These are phyloP conservation scores for Pholiota conissans DNA, from an alignment of 768 basidiomycete genomes.

Conservation along the genomic window DNA sequence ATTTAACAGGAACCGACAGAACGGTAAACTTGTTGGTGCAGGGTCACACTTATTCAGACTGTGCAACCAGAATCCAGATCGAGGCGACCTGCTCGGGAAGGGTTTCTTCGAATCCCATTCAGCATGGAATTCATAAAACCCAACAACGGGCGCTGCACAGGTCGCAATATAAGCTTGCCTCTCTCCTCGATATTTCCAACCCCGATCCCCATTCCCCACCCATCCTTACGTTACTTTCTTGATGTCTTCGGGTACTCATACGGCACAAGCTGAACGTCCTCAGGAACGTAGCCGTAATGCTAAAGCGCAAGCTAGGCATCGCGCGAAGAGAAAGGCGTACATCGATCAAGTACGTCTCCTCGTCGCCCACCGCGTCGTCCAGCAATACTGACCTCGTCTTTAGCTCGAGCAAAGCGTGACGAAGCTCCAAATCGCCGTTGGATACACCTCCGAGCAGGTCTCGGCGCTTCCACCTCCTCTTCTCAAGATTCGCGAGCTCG, in stretches of 20 bases:
- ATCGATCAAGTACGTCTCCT: constrained; percentile 71
- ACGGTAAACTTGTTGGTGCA: constrained; percentile 23
- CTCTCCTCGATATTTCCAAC: constrained; percentile 38
- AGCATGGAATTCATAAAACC: constrained; percentile 35
- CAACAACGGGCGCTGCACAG: constrained; percentile 34
- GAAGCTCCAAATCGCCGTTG: constrained; percentile 75
- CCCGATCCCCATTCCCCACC: constrained; percentile 50
- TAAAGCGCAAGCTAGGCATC: constrained; percentile 86
- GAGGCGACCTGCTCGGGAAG: constrained; percentile 53
- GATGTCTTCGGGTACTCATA: constrained; percentile 63
- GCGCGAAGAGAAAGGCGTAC: constrained; percentile 91
- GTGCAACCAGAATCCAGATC: constrained; percentile 41
- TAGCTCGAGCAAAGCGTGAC: constrained; percentile 87
- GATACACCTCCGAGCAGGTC: constrained; percentile 74
- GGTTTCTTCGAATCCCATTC: constrained; percentile 30
- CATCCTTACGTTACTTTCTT: constrained; percentile 46
- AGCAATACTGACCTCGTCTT: neutral
- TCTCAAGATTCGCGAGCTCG: constrained; percentile 77
- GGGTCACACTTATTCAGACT: constrained; percentile 40
- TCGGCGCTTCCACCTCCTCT: constrained; percentile 71
- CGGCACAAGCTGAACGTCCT: constrained; percentile 63
- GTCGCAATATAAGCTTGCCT: constrained; percentile 41
- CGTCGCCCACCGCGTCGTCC: neutral
- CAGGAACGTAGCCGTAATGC: constrained; percentile 81
- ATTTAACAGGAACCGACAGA: constrained; percentile 23